These are phyloP conservation scores for Boechera retrofracta DNA, from an alignment of 345 rosid species.

Conservation along the genomic window DNA sequence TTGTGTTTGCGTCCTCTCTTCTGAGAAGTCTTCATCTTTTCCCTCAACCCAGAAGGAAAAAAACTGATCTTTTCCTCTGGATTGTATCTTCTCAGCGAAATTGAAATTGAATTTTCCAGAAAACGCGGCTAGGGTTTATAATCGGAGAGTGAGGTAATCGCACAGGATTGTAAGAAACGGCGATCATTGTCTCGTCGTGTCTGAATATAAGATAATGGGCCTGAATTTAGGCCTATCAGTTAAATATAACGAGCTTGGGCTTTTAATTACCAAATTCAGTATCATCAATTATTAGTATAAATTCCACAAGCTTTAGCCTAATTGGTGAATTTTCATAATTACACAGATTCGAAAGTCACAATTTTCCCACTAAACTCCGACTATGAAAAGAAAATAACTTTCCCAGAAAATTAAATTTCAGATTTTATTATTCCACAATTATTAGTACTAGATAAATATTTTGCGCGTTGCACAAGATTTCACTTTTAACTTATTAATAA, in stretches of 20 bases:
- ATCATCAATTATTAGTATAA: no score
- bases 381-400: no score
- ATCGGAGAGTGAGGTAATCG: conserved; percentile 18
- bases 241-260: background rate
- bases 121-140: conserved; percentile 45
- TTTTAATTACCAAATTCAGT: background rate
- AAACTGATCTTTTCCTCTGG: background rate
- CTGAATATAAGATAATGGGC: conserved; percentile 22
- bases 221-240: background rate
- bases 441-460: no score
- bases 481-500: no score
- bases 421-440: no score
- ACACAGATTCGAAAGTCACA: no score
- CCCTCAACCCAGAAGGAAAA: conserved; percentile 11
- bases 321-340: no score
- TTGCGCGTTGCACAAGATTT: no score
- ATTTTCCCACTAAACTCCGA: no score
- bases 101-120: conserved; percentile 1
- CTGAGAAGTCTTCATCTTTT: conserved; percentile 35
- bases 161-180: conserved; percentile 28
- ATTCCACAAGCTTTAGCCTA: no score
- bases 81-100: background rate
- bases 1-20: conserved; percentile 43
- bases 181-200: conserved; percentile 30
- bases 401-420: no score